Evolutionary conservation across 106 monocot species (phyloP).

Genomic region (Apostasia shenzhenica): DNA sequence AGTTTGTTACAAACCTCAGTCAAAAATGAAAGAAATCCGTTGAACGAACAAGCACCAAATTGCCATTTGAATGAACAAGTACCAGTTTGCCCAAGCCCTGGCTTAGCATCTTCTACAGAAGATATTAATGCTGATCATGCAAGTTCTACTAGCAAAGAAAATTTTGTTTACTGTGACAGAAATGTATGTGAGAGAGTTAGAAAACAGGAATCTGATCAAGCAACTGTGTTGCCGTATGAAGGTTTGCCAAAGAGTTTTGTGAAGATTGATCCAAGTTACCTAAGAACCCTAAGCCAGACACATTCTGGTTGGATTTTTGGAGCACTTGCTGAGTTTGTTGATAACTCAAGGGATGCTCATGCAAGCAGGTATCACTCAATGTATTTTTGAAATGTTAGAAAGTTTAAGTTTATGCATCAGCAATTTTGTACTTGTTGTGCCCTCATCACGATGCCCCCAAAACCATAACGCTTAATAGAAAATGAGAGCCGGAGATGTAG

Average conservation of each 20-base stretch:
- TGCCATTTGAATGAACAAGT: background rate
- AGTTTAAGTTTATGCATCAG: background rate
- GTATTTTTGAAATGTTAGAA: background rate
- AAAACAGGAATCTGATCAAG: background rate
- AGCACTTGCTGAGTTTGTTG: slow-evolving; percentile 58
- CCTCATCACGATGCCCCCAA: too few relatives aligned
- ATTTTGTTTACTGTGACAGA: too few relatives aligned
- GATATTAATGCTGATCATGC: background rate
- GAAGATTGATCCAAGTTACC: slow-evolving; percentile 37
- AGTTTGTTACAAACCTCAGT: background rate
- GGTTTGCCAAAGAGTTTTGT: slow-evolving; percentile 15
- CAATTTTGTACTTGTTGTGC: background rate
- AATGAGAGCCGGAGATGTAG: too few relatives aligned
- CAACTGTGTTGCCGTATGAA: background rate
- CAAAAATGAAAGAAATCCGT: background rate
- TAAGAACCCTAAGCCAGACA: slow-evolving; percentile 48
- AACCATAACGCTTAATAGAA: too few relatives aligned
- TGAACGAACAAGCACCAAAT: background rate
- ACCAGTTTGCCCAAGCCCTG: slow-evolving; percentile 2
- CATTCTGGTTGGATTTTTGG: slow-evolving; percentile 57
- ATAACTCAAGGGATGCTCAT: slow-evolving; percentile 56
- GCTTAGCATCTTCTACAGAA: background rate
- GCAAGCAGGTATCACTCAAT: slow-evolving; percentile 30
- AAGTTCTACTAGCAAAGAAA: background rate
- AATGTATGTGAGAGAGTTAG: too few relatives aligned